Conservation (phyloP, 2,329 filamentous ascomycete genomes). For the Fusarium equiseti region DNA sequence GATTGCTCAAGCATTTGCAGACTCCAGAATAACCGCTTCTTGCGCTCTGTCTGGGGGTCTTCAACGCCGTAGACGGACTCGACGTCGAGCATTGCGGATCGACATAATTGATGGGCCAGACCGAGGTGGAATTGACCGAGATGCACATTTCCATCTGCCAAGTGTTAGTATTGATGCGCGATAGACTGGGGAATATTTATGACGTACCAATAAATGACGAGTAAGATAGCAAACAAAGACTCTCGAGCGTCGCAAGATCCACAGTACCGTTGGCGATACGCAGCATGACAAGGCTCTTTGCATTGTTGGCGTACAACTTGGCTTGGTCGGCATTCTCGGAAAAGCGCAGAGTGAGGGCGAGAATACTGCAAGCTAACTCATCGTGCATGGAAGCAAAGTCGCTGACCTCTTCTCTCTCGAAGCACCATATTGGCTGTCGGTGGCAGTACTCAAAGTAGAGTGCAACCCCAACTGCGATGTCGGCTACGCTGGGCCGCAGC, state of each 20-base stretch:
- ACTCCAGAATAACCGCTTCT: conserved; percentile 65
- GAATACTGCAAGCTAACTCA: conserved; percentile 57
- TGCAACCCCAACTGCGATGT: conserved; percentile 52
- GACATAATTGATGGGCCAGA: conserved; percentile 63
- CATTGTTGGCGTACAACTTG: conserved; percentile 55
- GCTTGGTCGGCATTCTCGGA: conserved; percentile 51
- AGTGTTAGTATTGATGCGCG: conserved; percentile 1
- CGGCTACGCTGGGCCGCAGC: conserved; percentile 48
- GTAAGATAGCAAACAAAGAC: conserved; percentile 63
- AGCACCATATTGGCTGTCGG: conserved; percentile 60
- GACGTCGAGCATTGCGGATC: conserved; percentile 62
- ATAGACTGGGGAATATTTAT: background rate
- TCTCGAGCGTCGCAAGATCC: conserved; percentile 62
- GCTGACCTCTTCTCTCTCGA: conserved; percentile 57
- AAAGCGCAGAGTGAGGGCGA: conserved; percentile 56
- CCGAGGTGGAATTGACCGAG: conserved; percentile 64
- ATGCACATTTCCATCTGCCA: conserved; percentile 61
- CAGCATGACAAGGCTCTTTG: conserved; percentile 59
- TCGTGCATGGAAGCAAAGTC: conserved; percentile 53
- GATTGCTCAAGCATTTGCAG: conserved; percentile 63
- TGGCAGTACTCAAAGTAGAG: conserved; percentile 60
- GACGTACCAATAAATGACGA: conserved; percentile 62
- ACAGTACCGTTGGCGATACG: conserved; percentile 64
- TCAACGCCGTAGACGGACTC: conserved; percentile 54
- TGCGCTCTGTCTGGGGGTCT: conserved; percentile 56